Conservation (phyloP, 352 stramenopile genomes). For the Salisapilia sapeloensis region DNA sequence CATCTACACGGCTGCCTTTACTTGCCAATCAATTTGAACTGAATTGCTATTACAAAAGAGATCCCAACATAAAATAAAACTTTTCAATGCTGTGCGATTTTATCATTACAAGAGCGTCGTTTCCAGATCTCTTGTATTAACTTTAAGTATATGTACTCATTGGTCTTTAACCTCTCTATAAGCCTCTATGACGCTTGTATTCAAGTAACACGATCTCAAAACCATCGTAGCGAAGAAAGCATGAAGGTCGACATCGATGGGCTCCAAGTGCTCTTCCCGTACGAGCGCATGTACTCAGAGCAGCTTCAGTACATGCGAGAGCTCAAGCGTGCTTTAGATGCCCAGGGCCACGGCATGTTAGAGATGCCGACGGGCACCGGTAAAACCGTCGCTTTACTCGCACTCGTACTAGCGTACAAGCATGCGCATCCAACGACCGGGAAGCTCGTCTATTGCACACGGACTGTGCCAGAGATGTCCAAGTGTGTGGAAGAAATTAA, state of each 20-base stretch:
- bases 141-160: no score
- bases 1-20: no score
- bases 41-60: no score
- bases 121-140: no score
- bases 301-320: slow-evolving; percentile 99
- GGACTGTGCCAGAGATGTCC: slow-evolving; percentile 98
- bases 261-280: slow-evolving; percentile 97
- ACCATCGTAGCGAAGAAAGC: slow-evolving; percentile 3
- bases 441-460: slow-evolving; percentile 99
- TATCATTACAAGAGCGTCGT: no score
- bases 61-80: no score
- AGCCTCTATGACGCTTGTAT: no score
- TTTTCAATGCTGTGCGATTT: no score
- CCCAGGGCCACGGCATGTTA: slow-evolving; percentile 92
- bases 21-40: no score
- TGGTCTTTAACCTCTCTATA: no score
- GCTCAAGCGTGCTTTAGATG: slow-evolving; percentile 95
- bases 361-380: slow-evolving; percentile 99
- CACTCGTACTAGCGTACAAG: slow-evolving; percentile 90
- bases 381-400: slow-evolving; percentile 96
- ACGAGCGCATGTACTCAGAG: slow-evolving; percentile 94
- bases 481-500: slow-evolving; percentile 98
- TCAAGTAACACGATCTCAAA: not conserved
- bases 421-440: slow-evolving; percentile 89
- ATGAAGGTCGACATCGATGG: slow-evolving; percentile 93